Percentiles rank a stretch among this genome's conserved stretches.
Evolutionary conservation across 2,329 filamentous ascomycete species (phyloP).

Genomic region (Verticillium isaacii): DNA sequence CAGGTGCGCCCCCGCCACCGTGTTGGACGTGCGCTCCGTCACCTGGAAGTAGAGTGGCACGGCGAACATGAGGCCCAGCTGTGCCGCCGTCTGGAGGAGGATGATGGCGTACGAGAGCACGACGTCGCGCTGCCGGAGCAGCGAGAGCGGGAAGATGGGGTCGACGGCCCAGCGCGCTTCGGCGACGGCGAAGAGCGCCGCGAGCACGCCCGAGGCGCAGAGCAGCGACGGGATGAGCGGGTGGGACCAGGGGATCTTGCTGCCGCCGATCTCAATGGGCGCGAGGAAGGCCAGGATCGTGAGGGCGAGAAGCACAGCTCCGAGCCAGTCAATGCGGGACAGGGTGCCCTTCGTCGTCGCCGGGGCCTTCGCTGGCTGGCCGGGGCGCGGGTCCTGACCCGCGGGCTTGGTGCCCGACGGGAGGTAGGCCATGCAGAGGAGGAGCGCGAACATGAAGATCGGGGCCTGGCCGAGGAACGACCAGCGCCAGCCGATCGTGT

Average conservation of each 20-base stretch:
- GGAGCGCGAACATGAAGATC: slow-evolving; percentile 47
- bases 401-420: slow-evolving; percentile 24
- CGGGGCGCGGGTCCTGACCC: background rate
- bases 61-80: slow-evolving; percentile 49
- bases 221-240: slow-evolving; percentile 27
- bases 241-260: slow-evolving; percentile 31
- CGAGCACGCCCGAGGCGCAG: slow-evolving; percentile 17
- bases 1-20: slow-evolving; percentile 54
- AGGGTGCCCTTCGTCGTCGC: slow-evolving; percentile 17
- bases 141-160: slow-evolving; percentile 52
- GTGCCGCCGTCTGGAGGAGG: slow-evolving; percentile 48
- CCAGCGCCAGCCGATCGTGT: slow-evolving; percentile 64
- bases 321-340: slow-evolving; percentile 50
- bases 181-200: slow-evolving; percentile 25
- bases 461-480: slow-evolving; percentile 61
- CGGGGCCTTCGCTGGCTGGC: background rate
- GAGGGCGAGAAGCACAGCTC: slow-evolving; percentile 50
- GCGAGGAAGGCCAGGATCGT: slow-evolving; percentile 36
- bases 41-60: slow-evolving; percentile 68
- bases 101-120: slow-evolving; percentile 48
- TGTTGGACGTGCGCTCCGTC: slow-evolving; percentile 50
- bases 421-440: slow-evolving; percentile 47
- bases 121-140: slow-evolving; percentile 48
- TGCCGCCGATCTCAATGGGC: slow-evolving; percentile 34
- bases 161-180: slow-evolving; percentile 35